Evolutionary conservation across 1,284 basidiomycete species (phyloP).

Genomic region (Coniophora puteana): DNA sequence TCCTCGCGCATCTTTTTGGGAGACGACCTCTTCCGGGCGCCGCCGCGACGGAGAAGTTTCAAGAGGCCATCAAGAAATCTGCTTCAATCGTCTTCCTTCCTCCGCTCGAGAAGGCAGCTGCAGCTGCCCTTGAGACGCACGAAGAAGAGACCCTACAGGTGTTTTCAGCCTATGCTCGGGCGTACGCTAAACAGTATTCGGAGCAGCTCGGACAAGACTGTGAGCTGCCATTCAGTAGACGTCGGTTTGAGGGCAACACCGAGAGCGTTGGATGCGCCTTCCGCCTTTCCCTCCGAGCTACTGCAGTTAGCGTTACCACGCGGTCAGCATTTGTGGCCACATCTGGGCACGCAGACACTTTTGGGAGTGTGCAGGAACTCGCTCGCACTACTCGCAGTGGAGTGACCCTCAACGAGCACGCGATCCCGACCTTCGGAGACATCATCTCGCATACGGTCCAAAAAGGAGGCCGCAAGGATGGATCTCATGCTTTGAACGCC

Average conservation of each 20-base stretch:
- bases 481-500: constrained; percentile 59
- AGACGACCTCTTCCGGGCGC: constrained; percentile 46
- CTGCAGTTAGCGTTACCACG: constrained; percentile 33
- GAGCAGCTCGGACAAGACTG: constrained; percentile 36
- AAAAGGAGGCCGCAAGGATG: constrained; percentile 22
- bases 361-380: constrained; percentile 47
- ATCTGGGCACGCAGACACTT: constrained; percentile 58
- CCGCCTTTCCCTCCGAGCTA: constrained; percentile 31
- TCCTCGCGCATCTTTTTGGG: constrained; percentile 60
- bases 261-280: constrained; percentile 36
- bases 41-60: constrained; percentile 32
- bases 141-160: constrained; percentile 47
- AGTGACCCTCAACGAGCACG: constrained; percentile 51
- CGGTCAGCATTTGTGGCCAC: constrained; percentile 60
- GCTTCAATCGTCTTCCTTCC: constrained; percentile 58
- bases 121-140: constrained; percentile 40
- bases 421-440: constrained; percentile 50
- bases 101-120: constrained; percentile 37
- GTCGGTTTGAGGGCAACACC: constrained; percentile 25
- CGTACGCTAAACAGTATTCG: constrained; percentile 39
- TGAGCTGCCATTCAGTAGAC: constrained; percentile 44
- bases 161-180: constrained; percentile 51
- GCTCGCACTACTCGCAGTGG: constrained; percentile 47
- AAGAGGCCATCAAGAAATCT: constrained; percentile 37
- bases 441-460: constrained; percentile 28